Evolutionary conservation across 179 eudicot species (phyloP), one percentile per base, ranked within the genome.

Genomic region (Silene coronaria): DNA sequence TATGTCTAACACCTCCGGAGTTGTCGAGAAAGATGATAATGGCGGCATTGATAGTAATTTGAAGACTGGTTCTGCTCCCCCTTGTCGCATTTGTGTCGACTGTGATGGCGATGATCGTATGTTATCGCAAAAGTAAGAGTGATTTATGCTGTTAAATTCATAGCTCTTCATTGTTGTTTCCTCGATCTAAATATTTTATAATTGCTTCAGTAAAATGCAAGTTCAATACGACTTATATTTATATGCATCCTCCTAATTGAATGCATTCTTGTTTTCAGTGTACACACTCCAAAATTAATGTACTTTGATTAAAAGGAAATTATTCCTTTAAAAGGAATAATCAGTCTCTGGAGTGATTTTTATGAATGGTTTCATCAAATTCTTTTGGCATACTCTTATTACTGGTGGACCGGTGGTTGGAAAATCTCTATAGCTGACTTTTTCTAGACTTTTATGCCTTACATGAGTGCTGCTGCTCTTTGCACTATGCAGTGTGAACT

Each of bases 41-140:
- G 67, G 26, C 19, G 62, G 11, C 16, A 23, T 48, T 46, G 76
- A 80, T 34, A 73, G 71, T 21, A 85, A 84, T 79, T 80, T 60
- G 14, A 96, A 91, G 82, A 82, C 85, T 62, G 95, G 89, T 55
- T 85, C 86, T n/a, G 74, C 84, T 34, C 84, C 89, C 58, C 80
- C 77, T 78, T 92, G 97, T 79, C 90, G 97, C 27, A 92, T 92
- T 82, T 92, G 97, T 83, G 94, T 92, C 57, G 96, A 92, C 77
- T 89, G 87, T 55, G 97, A 91, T 62, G 93, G 89, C 9, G 93
- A 91, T 34, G 89, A 83, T 75, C 96, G 97, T 92, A 74, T 48
- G 42, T 66, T 26, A 4, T 26, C 1, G 30, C 16, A 7, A 4
- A 12, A 1, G 14, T 17, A 57, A 30, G 28, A 55, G 4, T 77